Evolutionary conservation across 2,329 filamentous ascomycete species (phyloP).

Genomic region (Dactylellina drechsleri): DNA sequence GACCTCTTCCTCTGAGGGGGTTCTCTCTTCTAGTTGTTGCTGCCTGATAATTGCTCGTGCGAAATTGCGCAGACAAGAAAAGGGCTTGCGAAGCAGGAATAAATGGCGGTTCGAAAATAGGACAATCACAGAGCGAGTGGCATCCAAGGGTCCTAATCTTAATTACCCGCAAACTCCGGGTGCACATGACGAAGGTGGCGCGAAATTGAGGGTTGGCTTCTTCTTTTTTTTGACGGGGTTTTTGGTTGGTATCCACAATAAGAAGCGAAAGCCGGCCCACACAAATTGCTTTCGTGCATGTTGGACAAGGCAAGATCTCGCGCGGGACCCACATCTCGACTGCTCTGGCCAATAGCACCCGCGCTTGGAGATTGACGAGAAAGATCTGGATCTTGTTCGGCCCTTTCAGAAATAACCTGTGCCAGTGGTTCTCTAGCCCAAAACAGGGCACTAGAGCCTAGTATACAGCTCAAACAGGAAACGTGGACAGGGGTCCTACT

Average conservation of each 20-base stretch:
- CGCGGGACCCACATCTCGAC: conserved; percentile 43
- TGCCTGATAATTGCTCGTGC: neutral
- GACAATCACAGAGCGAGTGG: conserved; percentile 26
- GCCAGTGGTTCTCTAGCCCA: conserved; percentile 44
- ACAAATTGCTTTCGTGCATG: conserved; percentile 55
- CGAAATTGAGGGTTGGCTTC: conserved; percentile 31
- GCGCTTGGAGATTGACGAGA: conserved; percentile 55
- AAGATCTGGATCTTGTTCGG: conserved; percentile 55
- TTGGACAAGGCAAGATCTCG: conserved; percentile 54
- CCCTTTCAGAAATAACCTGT: conserved; percentile 47
- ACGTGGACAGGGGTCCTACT: conserved; percentile 46
- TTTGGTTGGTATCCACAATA: conserved; percentile 43
- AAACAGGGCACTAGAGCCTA: conserved; percentile 41
- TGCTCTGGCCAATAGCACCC: conserved; percentile 32
- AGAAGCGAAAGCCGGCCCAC: conserved; percentile 48
- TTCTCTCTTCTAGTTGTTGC: neutral
- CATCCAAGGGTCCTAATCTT: conserved; percentile 33
- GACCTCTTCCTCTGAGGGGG: conserved; percentile 10
- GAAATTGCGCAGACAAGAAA: conserved; percentile 40
- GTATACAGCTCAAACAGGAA: conserved; percentile 52
- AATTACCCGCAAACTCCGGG: conserved; percentile 51
- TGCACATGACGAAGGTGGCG: conserved; percentile 50
- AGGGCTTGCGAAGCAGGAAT: conserved; percentile 17
- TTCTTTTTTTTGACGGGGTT: conserved; percentile 13
- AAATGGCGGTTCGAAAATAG: conserved; percentile 19